A percentile compares a stretch with the other conserved stretches of the same genome.
These are phyloP conservation scores for Clonostachys rhizophaga DNA, from an alignment of 2,329 filamentous ascomycete species.

Conservation along the genomic window DNA sequence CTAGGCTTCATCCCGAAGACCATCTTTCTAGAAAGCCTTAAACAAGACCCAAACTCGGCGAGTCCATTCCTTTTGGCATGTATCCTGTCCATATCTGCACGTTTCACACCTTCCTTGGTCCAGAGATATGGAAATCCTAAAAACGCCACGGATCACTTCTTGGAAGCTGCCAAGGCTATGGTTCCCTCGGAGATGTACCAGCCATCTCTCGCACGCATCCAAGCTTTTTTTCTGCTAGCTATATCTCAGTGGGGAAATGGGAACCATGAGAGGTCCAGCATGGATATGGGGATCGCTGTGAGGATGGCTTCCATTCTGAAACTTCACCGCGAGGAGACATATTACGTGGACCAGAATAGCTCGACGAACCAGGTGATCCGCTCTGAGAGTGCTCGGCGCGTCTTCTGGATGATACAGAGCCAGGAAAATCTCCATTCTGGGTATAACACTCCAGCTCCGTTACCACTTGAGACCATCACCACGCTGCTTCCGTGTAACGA, in stretches of 20 bases:
- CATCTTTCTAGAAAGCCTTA: constrained; percentile 18
- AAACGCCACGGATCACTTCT: constrained; percentile 18
- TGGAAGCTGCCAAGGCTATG: constrained; percentile 13
- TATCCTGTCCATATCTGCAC: constrained; percentile 20
- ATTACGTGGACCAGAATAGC: constrained; percentile 13
- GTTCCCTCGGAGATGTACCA: constrained; percentile 18
- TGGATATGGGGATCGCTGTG: constrained; percentile 30
- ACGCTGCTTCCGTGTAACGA: constrained; percentile 27
- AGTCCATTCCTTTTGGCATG: constrained; percentile 18
- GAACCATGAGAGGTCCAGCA: constrained; percentile 19
- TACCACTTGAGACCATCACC: constrained; percentile 25
- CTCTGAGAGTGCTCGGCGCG: constrained; percentile 24
- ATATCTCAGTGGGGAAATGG: constrained; percentile 25
- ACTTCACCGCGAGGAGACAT: constrained; percentile 28
- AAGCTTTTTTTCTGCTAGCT: constrained; percentile 22
- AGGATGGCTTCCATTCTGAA: constrained; percentile 25
- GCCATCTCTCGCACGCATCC: constrained; percentile 17
- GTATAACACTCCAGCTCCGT: constrained; percentile 21
- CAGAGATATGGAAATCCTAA: constrained; percentile 11
- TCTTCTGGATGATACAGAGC: constrained; percentile 29
- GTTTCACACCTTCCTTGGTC: constrained; percentile 18
- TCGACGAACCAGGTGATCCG: constrained; percentile 19
- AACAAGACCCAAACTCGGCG: constrained; percentile 7
- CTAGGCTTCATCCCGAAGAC: constrained; percentile 23
- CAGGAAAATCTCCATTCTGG: constrained; percentile 29